Evolutionary conservation across 768 basidiomycete species (phyloP), one percentile per base, ranked within the genome.

Genomic region (Trametes gibbosa): DNA sequence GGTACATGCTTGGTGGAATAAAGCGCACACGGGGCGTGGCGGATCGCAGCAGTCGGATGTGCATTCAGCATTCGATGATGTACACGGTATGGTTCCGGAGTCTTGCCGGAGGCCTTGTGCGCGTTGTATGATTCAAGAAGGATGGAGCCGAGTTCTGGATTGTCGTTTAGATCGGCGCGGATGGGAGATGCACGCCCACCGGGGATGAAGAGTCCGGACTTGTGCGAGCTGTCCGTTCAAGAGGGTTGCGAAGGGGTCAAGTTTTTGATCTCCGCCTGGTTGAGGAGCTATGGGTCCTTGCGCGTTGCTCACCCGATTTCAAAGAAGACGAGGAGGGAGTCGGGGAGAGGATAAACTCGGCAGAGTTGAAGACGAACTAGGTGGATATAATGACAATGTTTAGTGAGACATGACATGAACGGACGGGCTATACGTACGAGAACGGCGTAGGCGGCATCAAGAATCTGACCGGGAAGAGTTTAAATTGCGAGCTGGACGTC

Each of bases 131-230:
- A 69, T 46, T 68, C 63, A 29, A 51, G 41, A 17, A 71, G 53
- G 35, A 71, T 69, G 39, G 66, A 55, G 8, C 69, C 68, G n/a
- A 71, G 65, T 9, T 68, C 70, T 12, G 66, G 57, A 46, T 67
- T 59, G 49, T 64, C 52, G 17, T 68, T 65, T 37, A 69, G 56
- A 50, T 70, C 68, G 19, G 61, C n/a, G n/a, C n/a, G n/a, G n/a
- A n/a, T 53, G 23, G 67, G 60, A 24, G 70, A 68, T 10, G 66
- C 67, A 46, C 69, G 68, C n/a, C 68, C 69, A 23, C 69, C 69
- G 2, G 69, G 69, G 39, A 68, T 63, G 68, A 71, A 67, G 42
- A 71, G 58, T 16, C 67, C 68, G n/a, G 46, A 66, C 68, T 3
- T 63, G 50, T 19, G 57, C 54, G 41, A 70, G 63, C 63, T 68